Conservation (phyloP, 140 eudicot species). For the Senecio squalidus region DNA sequence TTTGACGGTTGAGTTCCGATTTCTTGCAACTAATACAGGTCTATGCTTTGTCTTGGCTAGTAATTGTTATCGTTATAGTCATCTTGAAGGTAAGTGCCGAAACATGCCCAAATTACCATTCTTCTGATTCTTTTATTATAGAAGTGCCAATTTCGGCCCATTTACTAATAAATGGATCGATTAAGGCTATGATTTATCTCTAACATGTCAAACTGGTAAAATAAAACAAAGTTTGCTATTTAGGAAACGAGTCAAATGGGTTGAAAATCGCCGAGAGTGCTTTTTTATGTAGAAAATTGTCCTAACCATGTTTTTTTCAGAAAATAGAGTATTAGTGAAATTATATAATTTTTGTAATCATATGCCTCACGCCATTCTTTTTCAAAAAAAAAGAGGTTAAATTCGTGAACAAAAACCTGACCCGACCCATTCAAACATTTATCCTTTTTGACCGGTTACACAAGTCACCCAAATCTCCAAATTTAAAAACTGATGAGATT, state of each 20-base stretch:
- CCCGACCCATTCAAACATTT: neutral
- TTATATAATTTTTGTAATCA: too few species aligned
- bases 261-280: neutral
- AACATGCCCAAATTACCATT: neutral
- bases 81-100: conserved; percentile 55
- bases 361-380: too few species aligned
- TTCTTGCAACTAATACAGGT: conserved; percentile 40
- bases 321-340: too few species aligned
- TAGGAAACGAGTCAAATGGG: neutral
- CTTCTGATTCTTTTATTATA: neutral
- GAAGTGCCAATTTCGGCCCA: neutral
- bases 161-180: neutral
- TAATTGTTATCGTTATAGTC: conserved; percentile 57
- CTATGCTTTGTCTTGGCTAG: conserved; percentile 83
- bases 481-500: neutral
- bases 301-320: too few species aligned
- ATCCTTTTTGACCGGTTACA: neutral
- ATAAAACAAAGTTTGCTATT: too few species aligned
- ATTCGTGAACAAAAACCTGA: neutral
- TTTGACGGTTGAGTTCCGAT: neutral
- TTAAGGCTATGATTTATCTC: neutral
- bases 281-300: too few species aligned
- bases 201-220: neutral
- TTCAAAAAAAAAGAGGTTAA: too few species aligned
- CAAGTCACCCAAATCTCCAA: neutral